Evolutionary conservation across 768 basidiomycete species (phyloP), one percentile per base, ranked within the genome.

Genomic region (Podaxis sp.): DNA sequence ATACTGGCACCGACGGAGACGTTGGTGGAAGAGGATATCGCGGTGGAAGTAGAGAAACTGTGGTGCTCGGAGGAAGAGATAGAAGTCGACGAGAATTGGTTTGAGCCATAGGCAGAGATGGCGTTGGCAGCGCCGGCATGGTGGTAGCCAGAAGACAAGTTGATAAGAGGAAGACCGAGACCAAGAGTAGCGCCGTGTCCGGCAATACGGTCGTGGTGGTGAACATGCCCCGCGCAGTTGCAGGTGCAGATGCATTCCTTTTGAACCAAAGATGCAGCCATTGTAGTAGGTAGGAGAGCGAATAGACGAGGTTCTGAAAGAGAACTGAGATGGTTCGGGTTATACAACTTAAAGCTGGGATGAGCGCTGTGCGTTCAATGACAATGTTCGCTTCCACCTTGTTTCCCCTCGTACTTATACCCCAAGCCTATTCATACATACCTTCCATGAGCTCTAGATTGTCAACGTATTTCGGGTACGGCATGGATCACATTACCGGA

Each of bases 251-350:
- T n/a, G 13, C 30, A 48, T 2, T 58, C 15, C 28, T 40, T 44
- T 36, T 58, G 57, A n/a, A 58, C 57, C 44, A 58, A 49, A 9
- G 57, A 48, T 11, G 57, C 57, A 26, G 57, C 44, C 57, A 58
- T 58, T 36, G 28, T 22, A 33, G 57, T 5, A 19, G 40, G 6
- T 46, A 19, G 28, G 0, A 19, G n/a, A 8, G 33, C 12, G n/a
- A 19, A 46, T 46, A 26, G 49, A 28, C 24, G 12, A 22, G 26
- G 49, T 12, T 44, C 17, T 48, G 42, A 46, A 28, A 17, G 9
- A 9, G 8, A 33, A 9, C 30, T 33, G 30, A 8, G 30, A 33
- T 8, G 30, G 8, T 28, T 28, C 28, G 28, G 1, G 28, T 33
- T 33, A 19, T 8, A 22, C 24, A 33, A 33, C 17, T 53, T 44